These are phyloP conservation scores for Sphaerosporella brunnea DNA, from an alignment of 495 filamentous ascomycete genomes.

Conservation along the genomic window DNA sequence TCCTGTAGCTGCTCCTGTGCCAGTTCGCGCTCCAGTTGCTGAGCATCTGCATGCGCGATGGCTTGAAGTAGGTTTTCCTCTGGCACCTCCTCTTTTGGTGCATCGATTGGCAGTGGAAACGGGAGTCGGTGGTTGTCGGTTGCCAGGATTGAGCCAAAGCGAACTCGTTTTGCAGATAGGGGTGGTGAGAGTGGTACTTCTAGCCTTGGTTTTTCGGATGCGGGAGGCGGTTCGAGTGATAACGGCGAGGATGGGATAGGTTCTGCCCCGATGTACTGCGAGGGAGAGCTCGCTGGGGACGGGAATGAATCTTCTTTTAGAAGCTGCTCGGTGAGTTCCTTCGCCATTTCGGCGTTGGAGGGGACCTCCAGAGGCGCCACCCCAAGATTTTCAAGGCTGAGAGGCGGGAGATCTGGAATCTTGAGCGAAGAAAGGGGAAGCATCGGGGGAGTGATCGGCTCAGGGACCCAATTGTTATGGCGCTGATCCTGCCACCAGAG, in stretches of 20 bases:
- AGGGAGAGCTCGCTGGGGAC: too few species aligned
- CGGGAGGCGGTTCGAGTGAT: conserved; percentile 9
- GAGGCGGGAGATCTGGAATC: neutral
- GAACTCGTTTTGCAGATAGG: conserved; percentile 5
- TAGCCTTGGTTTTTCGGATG: conserved; percentile 16
- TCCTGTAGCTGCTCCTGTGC: conserved; percentile 47
- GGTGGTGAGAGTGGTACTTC: conserved; percentile 27
- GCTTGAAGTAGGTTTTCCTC: neutral
- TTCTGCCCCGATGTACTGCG: too few species aligned
- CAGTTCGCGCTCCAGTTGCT: conserved; percentile 23
- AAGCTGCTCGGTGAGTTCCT: neutral
- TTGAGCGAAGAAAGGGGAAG: neutral
- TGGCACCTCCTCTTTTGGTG: conserved; percentile 1
- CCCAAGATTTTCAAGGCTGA: neutral
- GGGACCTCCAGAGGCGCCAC: neutral
- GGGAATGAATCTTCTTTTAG: too few species aligned
- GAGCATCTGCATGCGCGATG: neutral
- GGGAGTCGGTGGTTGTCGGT: neutral
- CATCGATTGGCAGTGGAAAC: too few species aligned
- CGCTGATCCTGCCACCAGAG: too few species aligned
- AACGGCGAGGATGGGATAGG: conserved; percentile 9
- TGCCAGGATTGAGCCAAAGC: neutral
- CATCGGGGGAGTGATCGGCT: neutral
- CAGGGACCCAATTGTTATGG: too few species aligned
- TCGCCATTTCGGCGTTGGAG: neutral